phyloP scores from a whole-genome alignment of 768 basidiomycete species.

The Leccinellum albellum region DNA sequence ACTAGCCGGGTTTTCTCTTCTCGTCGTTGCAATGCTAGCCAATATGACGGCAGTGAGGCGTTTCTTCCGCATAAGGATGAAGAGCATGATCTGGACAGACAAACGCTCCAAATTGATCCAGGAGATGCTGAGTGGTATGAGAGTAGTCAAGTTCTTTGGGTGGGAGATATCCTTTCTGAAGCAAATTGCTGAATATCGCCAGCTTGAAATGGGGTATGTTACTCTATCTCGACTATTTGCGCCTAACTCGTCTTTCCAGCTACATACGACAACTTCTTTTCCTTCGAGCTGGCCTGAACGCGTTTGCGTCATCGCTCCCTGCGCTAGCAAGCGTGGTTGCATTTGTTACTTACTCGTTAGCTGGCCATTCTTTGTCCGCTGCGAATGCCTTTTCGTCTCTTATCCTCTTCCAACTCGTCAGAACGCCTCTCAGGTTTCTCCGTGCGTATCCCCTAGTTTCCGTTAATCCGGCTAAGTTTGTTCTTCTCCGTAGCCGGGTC shows the following conservation, averaged over 20 bases:
- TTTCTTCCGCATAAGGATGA: slow-evolving; percentile 47
- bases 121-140: slow-evolving; percentile 19
- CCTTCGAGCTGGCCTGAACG: slow-evolving; percentile 62
- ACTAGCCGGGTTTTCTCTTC: slow-evolving; percentile 54
- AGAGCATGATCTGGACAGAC: not conserved
- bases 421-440: slow-evolving; percentile 76
- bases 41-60: slow-evolving; percentile 73
- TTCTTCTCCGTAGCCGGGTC: slow-evolving; percentile 47
- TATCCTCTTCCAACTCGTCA: slow-evolving; percentile 66
- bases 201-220: slow-evolving; percentile 61
- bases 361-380: slow-evolving; percentile 65
- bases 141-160: slow-evolving; percentile 88
- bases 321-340: slow-evolving; percentile 74
- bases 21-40: slow-evolving; percentile 67
- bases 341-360: slow-evolving; percentile 72
- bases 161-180: slow-evolving; percentile 83
- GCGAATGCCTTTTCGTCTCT: slow-evolving; percentile 56
- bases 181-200: slow-evolving; percentile 66
- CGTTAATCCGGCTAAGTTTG: slow-evolving; percentile 5
- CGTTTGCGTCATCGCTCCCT: slow-evolving; percentile 69
- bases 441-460: slow-evolving; percentile 29
- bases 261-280: slow-evolving; percentile 66
- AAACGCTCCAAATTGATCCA: not conserved
- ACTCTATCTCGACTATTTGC: slow-evolving; percentile 2
- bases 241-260: slow-evolving; percentile 27